Conservation (phyloP, 2,329 filamentous ascomycete genomes). For the Hypoxylon sp. region DNA sequence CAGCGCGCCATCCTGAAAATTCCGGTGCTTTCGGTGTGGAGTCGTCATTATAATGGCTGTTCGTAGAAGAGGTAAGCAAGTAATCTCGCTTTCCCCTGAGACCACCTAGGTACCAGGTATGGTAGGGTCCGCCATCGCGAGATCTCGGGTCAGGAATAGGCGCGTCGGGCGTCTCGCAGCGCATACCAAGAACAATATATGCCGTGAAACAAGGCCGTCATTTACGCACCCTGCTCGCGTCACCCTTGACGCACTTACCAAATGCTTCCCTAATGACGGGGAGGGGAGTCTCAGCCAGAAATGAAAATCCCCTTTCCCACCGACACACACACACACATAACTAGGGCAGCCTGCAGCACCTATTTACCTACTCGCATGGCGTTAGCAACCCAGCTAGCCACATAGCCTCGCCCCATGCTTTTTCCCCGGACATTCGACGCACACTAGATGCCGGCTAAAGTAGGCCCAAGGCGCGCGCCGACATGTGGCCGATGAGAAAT, state of each 20-base stretch:
- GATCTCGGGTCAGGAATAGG: constrained; percentile 19
- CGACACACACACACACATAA: constrained; percentile 10
- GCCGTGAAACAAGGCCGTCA: constrained; percentile 35
- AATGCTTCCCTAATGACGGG: constrained; percentile 12
- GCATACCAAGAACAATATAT: constrained; percentile 28
- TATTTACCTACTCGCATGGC: not conserved
- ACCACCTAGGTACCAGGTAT: not conserved
- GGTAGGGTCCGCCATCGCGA: constrained; percentile 19
- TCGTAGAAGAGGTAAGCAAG: too few species aligned
- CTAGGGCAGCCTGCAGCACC: not conserved
- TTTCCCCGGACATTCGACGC: constrained; percentile 13
- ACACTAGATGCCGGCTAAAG: constrained; percentile 49
- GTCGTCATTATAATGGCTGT: not conserved
- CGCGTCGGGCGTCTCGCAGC: constrained; percentile 14
- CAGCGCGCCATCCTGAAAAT: constrained; percentile 13
- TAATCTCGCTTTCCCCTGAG: not conserved
- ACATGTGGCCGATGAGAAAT: constrained; percentile 40
- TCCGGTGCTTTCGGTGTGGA: constrained; percentile 12
- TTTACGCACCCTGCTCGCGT: not conserved
- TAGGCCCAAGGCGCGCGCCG: constrained; percentile 28
- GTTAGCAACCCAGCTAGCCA: constrained; percentile 8
- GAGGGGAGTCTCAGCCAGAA: constrained; percentile 23
- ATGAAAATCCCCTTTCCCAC: constrained; percentile 21
- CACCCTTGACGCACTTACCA: constrained; percentile 28
- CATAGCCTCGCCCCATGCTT: not conserved